Evolutionary conservation across 306 rosid species (phyloP).

Genomic region (Quercus robur): DNA sequence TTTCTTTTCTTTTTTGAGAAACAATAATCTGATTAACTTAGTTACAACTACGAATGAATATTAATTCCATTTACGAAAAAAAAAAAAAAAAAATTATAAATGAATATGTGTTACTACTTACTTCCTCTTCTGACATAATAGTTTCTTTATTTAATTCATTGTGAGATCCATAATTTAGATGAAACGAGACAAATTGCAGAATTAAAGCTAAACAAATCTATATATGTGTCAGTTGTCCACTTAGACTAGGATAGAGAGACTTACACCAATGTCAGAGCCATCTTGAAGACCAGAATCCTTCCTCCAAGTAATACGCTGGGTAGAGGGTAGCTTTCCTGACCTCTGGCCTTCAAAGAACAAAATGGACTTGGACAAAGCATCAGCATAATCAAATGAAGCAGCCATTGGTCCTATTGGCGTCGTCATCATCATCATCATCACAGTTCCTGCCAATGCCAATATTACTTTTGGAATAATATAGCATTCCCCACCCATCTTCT

Average conservation of each 20-base stretch:
- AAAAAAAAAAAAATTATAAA: too few relatives aligned
- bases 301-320: slow-evolving; percentile 53
- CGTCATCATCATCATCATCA: not conserved
- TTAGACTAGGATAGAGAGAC: not conserved
- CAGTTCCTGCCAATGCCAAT: not conserved
- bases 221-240: too few relatives aligned
- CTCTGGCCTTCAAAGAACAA: slow-evolving; percentile 61
- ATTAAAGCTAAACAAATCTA: too few relatives aligned
- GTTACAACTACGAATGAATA: too few relatives aligned
- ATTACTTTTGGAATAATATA: not conserved
- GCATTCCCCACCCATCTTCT: not conserved
- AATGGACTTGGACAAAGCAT: slow-evolving; percentile 48
- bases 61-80: too few relatives aligned
- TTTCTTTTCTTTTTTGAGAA: too few relatives aligned
- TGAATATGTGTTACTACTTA: too few relatives aligned
- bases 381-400: slow-evolving; percentile 34
- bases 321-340: slow-evolving; percentile 48
- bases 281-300: slow-evolving; percentile 47
- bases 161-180: too few relatives aligned
- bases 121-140: too few relatives aligned
- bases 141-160: too few relatives aligned
- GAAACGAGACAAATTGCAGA: too few relatives aligned
- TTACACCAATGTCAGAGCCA: slow-evolving; percentile 27
- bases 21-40: too few relatives aligned
- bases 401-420: not conserved